Evolutionary conservation across 257 asterid species (phyloP), one percentile per base, ranked within the genome.

Genomic region (Lithospermum erythrorhizon): DNA sequence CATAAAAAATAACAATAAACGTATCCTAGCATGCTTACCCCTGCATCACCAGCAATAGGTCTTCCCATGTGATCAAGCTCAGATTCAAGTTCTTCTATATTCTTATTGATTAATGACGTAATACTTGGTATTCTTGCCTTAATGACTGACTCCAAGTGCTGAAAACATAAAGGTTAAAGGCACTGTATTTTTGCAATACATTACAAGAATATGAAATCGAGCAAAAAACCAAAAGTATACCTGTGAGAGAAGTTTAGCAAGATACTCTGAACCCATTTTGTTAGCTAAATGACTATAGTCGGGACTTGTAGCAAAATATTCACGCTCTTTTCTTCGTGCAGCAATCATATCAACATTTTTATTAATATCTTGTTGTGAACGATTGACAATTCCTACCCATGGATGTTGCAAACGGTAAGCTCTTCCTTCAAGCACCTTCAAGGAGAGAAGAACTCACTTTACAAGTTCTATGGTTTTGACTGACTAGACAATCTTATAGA

Each of bases 331-430:
- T 2, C 21, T 68, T 64, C 83, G 65, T 60, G 83, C 73, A 27
- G 61, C 63, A 41, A 68, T 64, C 78, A 78, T 78, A 59, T 71
- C 73, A 62, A 71, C 63, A 17, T 70, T 65, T 68, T 51, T 73
- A 60, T 77, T 77, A 37, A 77, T 64, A 69, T 77, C 82, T 59
- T 75, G 77, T 64, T 77, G 79, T 51, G 82, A 77, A 19, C 79
- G 79, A 63, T 73, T 77, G 61, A 78, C 83, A 24, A 74, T 67
- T 65, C 83, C 83, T 65, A 78, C 80, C 83, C 83, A 78, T 21
- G 78, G 80, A 68, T 71, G 70, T 71, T 74, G 72, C 61, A 78
- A 57, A 21, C 71, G 71, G 30, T 74, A 78, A 6, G 78, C 74
- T 65, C 80, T 74, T 61, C 83, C 83, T 65, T 74, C 80, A 35